Evolutionary conservation across 1,284 basidiomycete species (phyloP).

Genomic region (Phylloboletellus chloephorus): DNA sequence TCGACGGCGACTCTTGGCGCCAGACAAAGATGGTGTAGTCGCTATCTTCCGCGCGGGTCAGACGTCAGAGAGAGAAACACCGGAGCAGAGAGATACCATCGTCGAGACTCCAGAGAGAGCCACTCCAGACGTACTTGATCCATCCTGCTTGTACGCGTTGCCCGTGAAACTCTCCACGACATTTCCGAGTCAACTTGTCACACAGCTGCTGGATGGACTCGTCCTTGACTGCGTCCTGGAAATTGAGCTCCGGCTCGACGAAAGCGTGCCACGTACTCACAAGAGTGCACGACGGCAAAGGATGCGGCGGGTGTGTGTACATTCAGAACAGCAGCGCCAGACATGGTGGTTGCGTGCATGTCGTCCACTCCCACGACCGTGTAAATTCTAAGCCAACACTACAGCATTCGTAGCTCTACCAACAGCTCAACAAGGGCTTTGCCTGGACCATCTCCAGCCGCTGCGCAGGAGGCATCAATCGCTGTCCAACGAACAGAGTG

Average conservation of each 20-base stretch:
- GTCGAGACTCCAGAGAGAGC: slow-evolving; percentile 72
- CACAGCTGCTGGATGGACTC: slow-evolving; percentile 58
- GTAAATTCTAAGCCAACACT: no score
- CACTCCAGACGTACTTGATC: slow-evolving; percentile 75
- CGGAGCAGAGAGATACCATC: slow-evolving; percentile 48
- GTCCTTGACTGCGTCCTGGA: slow-evolving; percentile 47
- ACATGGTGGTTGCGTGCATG: slow-evolving; percentile 1
- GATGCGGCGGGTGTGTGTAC: slow-evolving; percentile 71
- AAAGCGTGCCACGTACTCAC: slow-evolving; percentile 39
- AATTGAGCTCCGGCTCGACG: slow-evolving; percentile 6
- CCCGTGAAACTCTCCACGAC: slow-evolving; percentile 48
- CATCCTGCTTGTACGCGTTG: slow-evolving; percentile 64
- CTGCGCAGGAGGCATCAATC: slow-evolving; percentile 35
- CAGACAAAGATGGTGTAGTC: slow-evolving; percentile 77
- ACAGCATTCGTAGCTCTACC: no score
- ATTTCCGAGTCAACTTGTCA: slow-evolving; percentile 65
- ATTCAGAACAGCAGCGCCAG: slow-evolving; percentile 45
- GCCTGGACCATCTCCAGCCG: slow-evolving; percentile 66
- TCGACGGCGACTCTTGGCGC: slow-evolving; percentile 44
- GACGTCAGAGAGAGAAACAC: background rate
- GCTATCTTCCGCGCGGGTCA: slow-evolving; percentile 43
- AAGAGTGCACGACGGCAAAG: slow-evolving; percentile 65
- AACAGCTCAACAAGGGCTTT: slow-evolving; percentile 65
- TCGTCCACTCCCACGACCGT: no score
- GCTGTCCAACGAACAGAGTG: background rate